Percentiles rank a stretch among this genome's conserved stretches.
Conservation (phyloP, 345 rosid genomes). For the Draba incana region DNA sequence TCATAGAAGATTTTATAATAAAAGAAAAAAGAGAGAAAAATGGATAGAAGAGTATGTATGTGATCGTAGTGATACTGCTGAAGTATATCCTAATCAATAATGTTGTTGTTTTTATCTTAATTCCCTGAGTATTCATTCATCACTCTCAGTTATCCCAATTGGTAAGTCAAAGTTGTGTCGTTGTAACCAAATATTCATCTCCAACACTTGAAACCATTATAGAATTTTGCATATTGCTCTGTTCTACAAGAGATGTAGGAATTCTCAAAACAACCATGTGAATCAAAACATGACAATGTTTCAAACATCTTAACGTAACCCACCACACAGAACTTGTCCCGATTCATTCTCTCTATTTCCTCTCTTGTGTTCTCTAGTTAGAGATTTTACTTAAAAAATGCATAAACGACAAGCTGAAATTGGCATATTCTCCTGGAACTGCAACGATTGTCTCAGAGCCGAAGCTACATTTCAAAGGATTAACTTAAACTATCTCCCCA, state of each 20-base stretch:
- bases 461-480: not conserved
- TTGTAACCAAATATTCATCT: not conserved
- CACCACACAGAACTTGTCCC: conserved; percentile 6
- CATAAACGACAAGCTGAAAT: conserved; percentile 21
- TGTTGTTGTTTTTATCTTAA: no score
- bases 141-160: no score
- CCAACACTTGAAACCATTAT: not conserved
- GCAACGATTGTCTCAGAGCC: not conserved
- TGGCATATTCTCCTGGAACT: not conserved
- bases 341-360: not conserved
- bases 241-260: conserved; percentile 3
- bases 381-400: conserved; percentile 15
- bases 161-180: no score
- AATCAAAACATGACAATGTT: not conserved
- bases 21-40: no score
- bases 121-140: no score
- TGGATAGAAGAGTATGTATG: no score
- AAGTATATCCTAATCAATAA: no score
- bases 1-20: no score
- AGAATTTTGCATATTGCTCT: conserved; percentile 11
- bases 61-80: no score
- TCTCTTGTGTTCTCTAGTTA: not conserved
- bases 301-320: conserved; percentile 15
- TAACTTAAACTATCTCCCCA: conserved; percentile 54
- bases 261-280: conserved; percentile 10